These are phyloP conservation scores for Geosmithia putterillii DNA, from an alignment of 2,329 filamentous ascomycete genomes.

Conservation along the genomic window DNA sequence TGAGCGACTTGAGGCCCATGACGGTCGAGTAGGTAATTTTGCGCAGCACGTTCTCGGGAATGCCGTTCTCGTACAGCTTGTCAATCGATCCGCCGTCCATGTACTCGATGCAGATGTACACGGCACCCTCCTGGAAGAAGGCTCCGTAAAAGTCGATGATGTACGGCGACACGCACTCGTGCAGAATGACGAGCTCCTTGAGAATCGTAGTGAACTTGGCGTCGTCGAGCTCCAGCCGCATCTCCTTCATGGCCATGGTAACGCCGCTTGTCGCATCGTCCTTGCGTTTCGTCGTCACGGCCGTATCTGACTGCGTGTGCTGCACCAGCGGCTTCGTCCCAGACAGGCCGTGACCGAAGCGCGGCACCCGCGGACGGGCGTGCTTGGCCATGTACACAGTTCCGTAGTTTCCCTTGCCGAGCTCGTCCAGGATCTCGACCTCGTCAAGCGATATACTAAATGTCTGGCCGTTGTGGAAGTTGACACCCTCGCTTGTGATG, in stretches of 20 bases:
- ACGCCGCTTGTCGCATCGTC: slow-evolving; percentile 49
- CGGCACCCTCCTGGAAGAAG: slow-evolving; percentile 96
- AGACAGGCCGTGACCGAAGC: slow-evolving; percentile 46
- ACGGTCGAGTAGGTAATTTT: slow-evolving; percentile 88
- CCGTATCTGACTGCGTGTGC: slow-evolving; percentile 19
- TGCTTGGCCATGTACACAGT: slow-evolving; percentile 96
- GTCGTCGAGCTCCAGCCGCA: slow-evolving; percentile 88
- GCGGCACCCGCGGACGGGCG: slow-evolving; percentile 47
- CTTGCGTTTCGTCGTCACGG: slow-evolving; percentile 7
- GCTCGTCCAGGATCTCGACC: slow-evolving; percentile 81
- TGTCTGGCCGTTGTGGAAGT: slow-evolving; percentile 79
- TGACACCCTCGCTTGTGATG: slow-evolving; percentile 78
- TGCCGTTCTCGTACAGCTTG: slow-evolving; percentile 82
- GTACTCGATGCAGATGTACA: slow-evolving; percentile 98
- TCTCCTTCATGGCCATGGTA: slow-evolving; percentile 99
- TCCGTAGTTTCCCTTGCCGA: slow-evolving; percentile 96
- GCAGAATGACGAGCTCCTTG: slow-evolving; percentile 92
- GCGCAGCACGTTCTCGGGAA: slow-evolving; percentile 75
- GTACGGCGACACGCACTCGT: slow-evolving; percentile 87
- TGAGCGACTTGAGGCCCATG: slow-evolving; percentile 82
- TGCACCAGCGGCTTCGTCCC: slow-evolving; percentile 29
- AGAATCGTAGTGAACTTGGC: slow-evolving; percentile 94
- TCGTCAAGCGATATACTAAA: slow-evolving; percentile 95
- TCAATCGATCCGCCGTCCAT: slow-evolving; percentile 99
- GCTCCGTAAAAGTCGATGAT: slow-evolving; percentile 99